Conservation (phyloP, 345 rosid species). For the Jatropha curcas region DNA sequence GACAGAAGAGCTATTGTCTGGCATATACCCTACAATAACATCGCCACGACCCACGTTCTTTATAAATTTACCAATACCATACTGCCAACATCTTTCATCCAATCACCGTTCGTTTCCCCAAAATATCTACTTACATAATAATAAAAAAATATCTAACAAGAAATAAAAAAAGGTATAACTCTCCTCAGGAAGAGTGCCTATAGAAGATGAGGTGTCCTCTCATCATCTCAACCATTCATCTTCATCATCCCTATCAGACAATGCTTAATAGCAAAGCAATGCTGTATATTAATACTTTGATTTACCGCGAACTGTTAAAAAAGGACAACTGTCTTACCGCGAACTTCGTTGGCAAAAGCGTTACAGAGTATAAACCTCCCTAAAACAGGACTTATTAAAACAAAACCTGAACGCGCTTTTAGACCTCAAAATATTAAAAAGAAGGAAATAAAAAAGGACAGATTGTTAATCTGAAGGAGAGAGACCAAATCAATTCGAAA, state of each 20-base stretch:
- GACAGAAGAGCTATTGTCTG: not conserved
- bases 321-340: constrained; percentile 2
- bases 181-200: not conserved
- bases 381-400: too few relatives aligned
- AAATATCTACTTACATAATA: not conserved
- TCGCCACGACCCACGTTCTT: too few relatives aligned
- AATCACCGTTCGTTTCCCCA: constrained; percentile 4
- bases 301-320: too few relatives aligned
- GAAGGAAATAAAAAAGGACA: not conserved
- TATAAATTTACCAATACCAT: too few relatives aligned
- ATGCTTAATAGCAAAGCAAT: too few relatives aligned
- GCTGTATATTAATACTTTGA: too few relatives aligned
- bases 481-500: not conserved
- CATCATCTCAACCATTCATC: not conserved
- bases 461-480: not conserved
- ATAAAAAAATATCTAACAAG: too few relatives aligned
- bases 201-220: not conserved
- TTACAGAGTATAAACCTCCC: too few relatives aligned
- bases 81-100: not conserved
- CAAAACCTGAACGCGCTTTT: too few relatives aligned
- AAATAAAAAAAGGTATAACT: not conserved
- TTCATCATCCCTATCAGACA: not conserved
- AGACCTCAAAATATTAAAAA: too few relatives aligned
- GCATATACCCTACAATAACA: not conserved
- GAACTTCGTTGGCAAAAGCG: not conserved